These are phyloP conservation scores for Calonectria fujianensis DNA, from an alignment of 2,329 filamentous ascomycete species.

Conservation along the genomic window DNA sequence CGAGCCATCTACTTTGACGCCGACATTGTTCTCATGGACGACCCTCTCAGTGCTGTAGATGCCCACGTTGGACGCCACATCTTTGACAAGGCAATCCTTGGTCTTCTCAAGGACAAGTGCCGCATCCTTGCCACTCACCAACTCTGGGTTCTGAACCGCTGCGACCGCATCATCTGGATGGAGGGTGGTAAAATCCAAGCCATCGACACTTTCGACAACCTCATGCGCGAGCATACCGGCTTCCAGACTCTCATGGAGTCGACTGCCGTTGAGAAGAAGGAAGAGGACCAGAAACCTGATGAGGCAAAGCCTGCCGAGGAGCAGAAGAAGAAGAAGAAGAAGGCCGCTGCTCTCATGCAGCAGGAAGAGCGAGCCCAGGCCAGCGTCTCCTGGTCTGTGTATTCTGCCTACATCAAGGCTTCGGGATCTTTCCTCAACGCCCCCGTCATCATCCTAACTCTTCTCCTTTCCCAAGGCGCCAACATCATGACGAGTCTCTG, in stretches of 20 bases:
- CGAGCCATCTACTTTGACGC: slow-evolving; percentile 83
- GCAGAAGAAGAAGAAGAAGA: slow-evolving; percentile 75
- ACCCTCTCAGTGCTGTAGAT: slow-evolving; percentile 81
- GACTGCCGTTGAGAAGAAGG: slow-evolving; percentile 81
- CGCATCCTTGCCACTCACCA: slow-evolving; percentile 96
- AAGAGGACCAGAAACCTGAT: slow-evolving; percentile 69
- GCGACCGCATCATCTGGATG: slow-evolving; percentile 95
- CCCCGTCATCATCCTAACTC: slow-evolving; percentile 76
- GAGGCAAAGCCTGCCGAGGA: slow-evolving; percentile 62
- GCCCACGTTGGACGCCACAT: slow-evolving; percentile 84
- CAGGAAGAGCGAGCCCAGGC: slow-evolving; percentile 80
- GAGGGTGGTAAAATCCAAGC: slow-evolving; percentile 89
- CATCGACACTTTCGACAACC: slow-evolving; percentile 90
- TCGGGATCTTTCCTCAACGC: slow-evolving; percentile 83
- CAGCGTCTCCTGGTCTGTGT: slow-evolving; percentile 87
- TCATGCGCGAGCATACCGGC: slow-evolving; percentile 85
- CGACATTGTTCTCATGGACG: slow-evolving; percentile 81
- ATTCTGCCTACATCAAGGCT: slow-evolving; percentile 84
- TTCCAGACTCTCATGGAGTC: slow-evolving; percentile 92
- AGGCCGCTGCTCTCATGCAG: slow-evolving; percentile 82
- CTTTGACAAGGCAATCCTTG: slow-evolving; percentile 95
- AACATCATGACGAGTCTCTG: slow-evolving; percentile 93
- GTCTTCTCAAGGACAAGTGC: slow-evolving; percentile 91
- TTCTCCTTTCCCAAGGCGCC: slow-evolving; percentile 84
- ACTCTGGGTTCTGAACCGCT: slow-evolving; percentile 91